These are phyloP conservation scores for Chrysanthemum seticuspe DNA, from an alignment of 129 eudicot species.

Conservation along the genomic window DNA sequence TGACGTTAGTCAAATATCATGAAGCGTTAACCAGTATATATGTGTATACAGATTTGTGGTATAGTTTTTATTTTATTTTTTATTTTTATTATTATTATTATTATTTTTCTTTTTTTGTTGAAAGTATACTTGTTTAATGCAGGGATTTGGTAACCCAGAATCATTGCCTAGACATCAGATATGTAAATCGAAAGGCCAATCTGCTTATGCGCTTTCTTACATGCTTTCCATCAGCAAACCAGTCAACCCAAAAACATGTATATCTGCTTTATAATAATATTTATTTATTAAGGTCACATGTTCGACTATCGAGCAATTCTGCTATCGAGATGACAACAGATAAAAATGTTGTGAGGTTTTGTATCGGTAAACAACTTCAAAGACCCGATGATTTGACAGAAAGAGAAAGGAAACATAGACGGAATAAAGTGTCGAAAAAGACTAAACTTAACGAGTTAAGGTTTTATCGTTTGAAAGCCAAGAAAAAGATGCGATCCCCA, in stretches of 20 bases:
- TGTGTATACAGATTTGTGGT: constrained; percentile 2
- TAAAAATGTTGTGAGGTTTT: constrained; percentile 61
- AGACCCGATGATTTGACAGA: constrained; percentile 26
- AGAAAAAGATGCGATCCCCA: constrained; percentile 90
- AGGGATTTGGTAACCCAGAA: constrained; percentile 37
- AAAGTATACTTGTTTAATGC: constrained; percentile 20
- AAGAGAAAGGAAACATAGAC: constrained; percentile 29
- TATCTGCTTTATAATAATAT: constrained; percentile 17
- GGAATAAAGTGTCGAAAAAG: constrained; percentile 53
- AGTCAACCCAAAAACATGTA: constrained; percentile 16
- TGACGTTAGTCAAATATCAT: constrained; percentile 3
- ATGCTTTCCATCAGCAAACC: constrained; percentile 17
- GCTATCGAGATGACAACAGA: constrained; percentile 66
- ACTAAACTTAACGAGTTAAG: constrained; percentile 80
- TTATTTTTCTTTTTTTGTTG: constrained; percentile 1
- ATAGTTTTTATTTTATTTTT: too few relatives aligned
- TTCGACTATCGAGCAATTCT: constrained; percentile 45
- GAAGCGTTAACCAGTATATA: not conserved
- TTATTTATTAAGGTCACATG: constrained; percentile 34
- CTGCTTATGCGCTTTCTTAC: constrained; percentile 18
- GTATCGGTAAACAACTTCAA: constrained; percentile 35
- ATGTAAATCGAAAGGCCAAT: constrained; percentile 21
- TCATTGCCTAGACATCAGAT: constrained; percentile 22
- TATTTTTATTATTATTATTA: too few relatives aligned
- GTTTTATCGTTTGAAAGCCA: constrained; percentile 83